A percentile compares a stretch with the other conserved stretches of the same genome.
phyloP scores from a whole-genome alignment of 2,329 filamentous ascomycete species.

The Pestalotiopsis sp. region DNA sequence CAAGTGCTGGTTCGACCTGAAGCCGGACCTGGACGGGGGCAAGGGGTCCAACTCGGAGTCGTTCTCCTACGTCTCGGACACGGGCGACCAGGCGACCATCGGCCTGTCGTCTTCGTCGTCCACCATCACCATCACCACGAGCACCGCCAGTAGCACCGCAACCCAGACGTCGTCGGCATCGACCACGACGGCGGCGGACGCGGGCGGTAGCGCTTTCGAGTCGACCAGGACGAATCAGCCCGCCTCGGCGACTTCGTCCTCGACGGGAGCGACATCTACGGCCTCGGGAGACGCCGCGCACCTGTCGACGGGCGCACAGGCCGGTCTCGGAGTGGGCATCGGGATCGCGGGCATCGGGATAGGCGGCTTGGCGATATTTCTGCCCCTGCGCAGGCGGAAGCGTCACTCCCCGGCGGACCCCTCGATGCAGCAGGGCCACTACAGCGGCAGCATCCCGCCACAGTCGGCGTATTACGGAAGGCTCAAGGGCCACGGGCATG shows the following conservation, averaged over 20 bases:
- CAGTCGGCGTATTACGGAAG: neutral
- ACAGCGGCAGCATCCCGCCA: neutral
- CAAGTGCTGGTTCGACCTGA: constrained; percentile 18
- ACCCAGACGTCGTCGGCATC: neutral
- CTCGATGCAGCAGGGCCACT: neutral
- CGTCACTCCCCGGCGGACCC: neutral
- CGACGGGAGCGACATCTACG: neutral
- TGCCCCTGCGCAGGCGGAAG: neutral
- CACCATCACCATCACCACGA: neutral
- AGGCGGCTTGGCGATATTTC: neutral
- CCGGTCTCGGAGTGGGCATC: constrained; percentile 17
- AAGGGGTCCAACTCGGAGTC: constrained; percentile 10
- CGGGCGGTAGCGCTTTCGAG: neutral
- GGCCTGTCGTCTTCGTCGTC: neutral
- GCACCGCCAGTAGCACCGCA: neutral
- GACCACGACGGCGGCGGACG: neutral
- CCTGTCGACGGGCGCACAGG: constrained; percentile 12
- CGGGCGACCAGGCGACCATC: constrained; percentile 9
- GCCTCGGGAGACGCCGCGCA: neutral
- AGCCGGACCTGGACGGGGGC: neutral
- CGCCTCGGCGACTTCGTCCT: neutral
- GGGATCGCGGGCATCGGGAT: constrained; percentile 13
- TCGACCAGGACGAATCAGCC: neutral
- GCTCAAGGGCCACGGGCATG: too few relatives aligned
- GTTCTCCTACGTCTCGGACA: constrained; percentile 3